Evolutionary conservation across 352 stramenopile genomes (phyloP).

Genomic region (Phytophthora europaea): DNA sequence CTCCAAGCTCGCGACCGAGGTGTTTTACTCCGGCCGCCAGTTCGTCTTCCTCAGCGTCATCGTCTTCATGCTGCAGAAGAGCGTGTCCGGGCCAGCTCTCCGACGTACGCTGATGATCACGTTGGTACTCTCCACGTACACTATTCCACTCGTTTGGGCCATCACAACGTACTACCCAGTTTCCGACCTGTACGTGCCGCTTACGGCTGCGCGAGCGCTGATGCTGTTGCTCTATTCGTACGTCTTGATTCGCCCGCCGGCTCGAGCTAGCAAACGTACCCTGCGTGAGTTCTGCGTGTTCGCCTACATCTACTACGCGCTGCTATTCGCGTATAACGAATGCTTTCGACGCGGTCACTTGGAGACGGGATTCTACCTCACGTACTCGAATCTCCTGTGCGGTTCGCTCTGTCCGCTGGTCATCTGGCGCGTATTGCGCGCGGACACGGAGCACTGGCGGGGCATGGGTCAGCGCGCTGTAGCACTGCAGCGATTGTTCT

Average conservation of each 20-base stretch:
- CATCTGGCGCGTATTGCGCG: slow-evolving; percentile 67
- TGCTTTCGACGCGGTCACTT: slow-evolving; percentile 58
- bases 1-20: slow-evolving; percentile 60
- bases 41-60: slow-evolving; percentile 71
- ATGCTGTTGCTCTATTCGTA: slow-evolving; percentile 66
- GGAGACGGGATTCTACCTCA: slow-evolving; percentile 67
- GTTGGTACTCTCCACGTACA: slow-evolving; percentile 56
- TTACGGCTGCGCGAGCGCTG: slow-evolving; percentile 44
- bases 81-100: slow-evolving; percentile 57
- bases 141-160: slow-evolving; percentile 54
- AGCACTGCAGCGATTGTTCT: slow-evolving; percentile 54
- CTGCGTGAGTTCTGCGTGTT: slow-evolving; percentile 65
- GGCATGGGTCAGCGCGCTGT: slow-evolving; percentile 60
- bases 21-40: slow-evolving; percentile 69
- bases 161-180: slow-evolving; percentile 45
- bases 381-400: slow-evolving; percentile 68
- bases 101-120: slow-evolving; percentile 54
- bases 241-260: slow-evolving; percentile 55
- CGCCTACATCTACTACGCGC: slow-evolving; percentile 59
- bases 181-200: slow-evolving; percentile 45
- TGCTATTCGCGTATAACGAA: slow-evolving; percentile 65
- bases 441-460: slow-evolving; percentile 72
- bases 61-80: slow-evolving; percentile 78
- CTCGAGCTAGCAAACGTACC: slow-evolving; percentile 59
- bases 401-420: slow-evolving; percentile 64